Evolutionary conservation across 1,284 basidiomycete genomes (phyloP).

Genomic region (Moesziomyces sp.): DNA sequence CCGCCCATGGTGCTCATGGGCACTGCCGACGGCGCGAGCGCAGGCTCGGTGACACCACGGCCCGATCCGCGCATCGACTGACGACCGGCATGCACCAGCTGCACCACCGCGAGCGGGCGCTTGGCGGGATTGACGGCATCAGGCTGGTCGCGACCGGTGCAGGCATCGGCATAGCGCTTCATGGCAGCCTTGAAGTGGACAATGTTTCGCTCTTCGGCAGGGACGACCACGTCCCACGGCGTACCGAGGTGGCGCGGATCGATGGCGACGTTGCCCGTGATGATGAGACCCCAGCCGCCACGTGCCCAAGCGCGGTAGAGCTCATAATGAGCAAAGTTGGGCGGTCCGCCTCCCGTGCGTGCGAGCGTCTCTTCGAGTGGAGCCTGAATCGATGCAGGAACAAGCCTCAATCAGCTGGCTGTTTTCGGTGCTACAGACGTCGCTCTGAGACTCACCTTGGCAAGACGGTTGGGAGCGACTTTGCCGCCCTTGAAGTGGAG

Average conservation of each 20-base stretch:
- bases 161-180: slow-evolving; percentile 51
- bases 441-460: slow-evolving; percentile 69
- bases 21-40: slow-evolving; percentile 80
- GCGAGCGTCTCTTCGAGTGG: slow-evolving; percentile 64
- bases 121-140: slow-evolving; percentile 63
- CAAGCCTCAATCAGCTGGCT: neutral
- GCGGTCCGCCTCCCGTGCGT: slow-evolving; percentile 55
- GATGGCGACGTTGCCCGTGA: slow-evolving; percentile 88
- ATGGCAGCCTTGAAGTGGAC: slow-evolving; percentile 65
- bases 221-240: slow-evolving; percentile 81
- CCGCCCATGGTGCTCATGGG: slow-evolving; percentile 70
- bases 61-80: slow-evolving; percentile 82
- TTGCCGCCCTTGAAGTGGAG: slow-evolving; percentile 74
- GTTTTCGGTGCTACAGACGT: no score
- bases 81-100: slow-evolving; percentile 86
- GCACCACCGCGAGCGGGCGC: slow-evolving; percentile 72
- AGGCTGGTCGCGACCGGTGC: slow-evolving; percentile 47
- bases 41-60: slow-evolving; percentile 73
- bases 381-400: slow-evolving; percentile 23
- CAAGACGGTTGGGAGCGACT: slow-evolving; percentile 70
- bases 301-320: slow-evolving; percentile 83
- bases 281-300: slow-evolving; percentile 85
- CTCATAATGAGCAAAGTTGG: slow-evolving; percentile 71
- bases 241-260: slow-evolving; percentile 78
- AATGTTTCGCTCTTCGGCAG: slow-evolving; percentile 67